Evolutionary conservation across 1,284 basidiomycete species (phyloP), one percentile per base, ranked within the genome.

Genomic region (Pisolithus thermaeus): DNA sequence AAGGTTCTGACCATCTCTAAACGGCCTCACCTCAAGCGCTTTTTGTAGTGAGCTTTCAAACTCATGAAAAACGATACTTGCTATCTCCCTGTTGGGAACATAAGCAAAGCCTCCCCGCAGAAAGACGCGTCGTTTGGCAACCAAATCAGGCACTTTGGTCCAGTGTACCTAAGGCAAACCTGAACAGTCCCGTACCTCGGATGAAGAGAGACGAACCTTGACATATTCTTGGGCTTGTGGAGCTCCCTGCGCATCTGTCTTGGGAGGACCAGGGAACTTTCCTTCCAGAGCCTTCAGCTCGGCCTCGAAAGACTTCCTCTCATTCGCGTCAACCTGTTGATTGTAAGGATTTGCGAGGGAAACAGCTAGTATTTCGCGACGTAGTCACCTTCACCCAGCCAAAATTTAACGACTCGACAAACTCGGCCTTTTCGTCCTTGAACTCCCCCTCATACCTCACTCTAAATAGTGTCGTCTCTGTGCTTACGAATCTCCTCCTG

Each of bases 81-180:
- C 85, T 67, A 93, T 86, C 61, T 95, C 86, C 52, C 75, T 77
- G 47, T 75, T 77, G 7, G 92, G 90, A 7, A 99, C 93, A 64
- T 92, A 99, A 16, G 97, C 97, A 76, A 86, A 87, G 1, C 97
- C 97, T 9, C 73, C 78, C 54, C 78, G 78, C 42, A 99, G 73
- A 56, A 90, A 84, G 1, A 98, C 92, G 49, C 77, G 79, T n/a
- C 97, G 77, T 63, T 80, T 84, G 58, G 89, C 89, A 7, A 99
- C 86, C 4, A 99, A 79, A 66, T 98, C 94, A 2, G 92, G 91
- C 2, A 99, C 96, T 49, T 87, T 83, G 4, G 87, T 93, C 97
- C 97, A 99, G 64, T 70, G 75, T 20, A 82, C 80, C 79, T 81
- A 50, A 11, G 4, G 23, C 16, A 11, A 6, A 45, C 44, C 18